Evolutionary conservation across 257 asterid genomes (phyloP), one percentile per base, ranked within the genome.

Genomic region (Ligustrum vulgare): DNA sequence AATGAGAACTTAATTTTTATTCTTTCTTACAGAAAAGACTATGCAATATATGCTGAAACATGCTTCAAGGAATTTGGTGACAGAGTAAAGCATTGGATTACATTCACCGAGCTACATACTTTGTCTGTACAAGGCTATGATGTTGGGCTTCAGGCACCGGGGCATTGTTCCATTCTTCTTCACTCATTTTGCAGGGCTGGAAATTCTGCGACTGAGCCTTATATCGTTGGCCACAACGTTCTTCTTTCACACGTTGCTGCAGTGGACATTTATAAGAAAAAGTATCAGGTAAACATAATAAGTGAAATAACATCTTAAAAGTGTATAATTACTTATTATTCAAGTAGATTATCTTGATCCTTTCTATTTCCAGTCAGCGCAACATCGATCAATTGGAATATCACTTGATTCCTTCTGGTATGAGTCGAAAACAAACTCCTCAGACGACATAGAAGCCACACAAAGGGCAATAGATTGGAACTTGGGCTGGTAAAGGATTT

Each of bases 51-150:
- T 71, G 96, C 97, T 2, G 98, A 93, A 51, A 89, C 96, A 0
- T 95, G 99, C 77, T 95, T 91, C 60, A 85, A 83, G 82, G 86
- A 78, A 71, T 95, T 91, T 71, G 98, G 99, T 0, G 98, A 91
- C 45, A 77, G 96, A 5, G 99, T 95, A 80, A 95, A 95, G 89
- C 65, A 91, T 3, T 95, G 99, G 99, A 93, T 95, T 78, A 95
- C 97, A 10, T 85, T 95, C 79, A 95, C 93, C 49, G 98, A 95
- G 89, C 99, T 97, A 0, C 96, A 89, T 66, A 91, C 93, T 0
- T 73, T 93, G 9, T 72, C 95, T 6, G 79, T 87, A 3, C 96
- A 93, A 76, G 99, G 98, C 15, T 95, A 80, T 66, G 97, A 91
- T 36, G 85, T 82, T 0, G 97, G 98, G 36, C 86, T 91, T 54